Conservation (phyloP, 805 yeast species). For the Teunomyces pallodes region DNA sequence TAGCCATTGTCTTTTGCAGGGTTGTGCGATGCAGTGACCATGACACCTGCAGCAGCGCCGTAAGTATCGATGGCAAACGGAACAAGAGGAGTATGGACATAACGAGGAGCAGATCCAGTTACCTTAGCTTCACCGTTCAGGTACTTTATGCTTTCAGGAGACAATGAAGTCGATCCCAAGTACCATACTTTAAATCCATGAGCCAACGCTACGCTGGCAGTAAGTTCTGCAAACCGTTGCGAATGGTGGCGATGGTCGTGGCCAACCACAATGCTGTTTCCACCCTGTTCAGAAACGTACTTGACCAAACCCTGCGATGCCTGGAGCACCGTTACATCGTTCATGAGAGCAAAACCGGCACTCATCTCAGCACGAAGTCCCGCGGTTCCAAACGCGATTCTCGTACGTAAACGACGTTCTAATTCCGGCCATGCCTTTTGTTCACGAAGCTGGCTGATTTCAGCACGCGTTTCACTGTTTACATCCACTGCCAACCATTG, state of each 20-base stretch:
- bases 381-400: conserved; percentile 90
- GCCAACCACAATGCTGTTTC: conserved; percentile 65
- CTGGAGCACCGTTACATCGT: conserved; percentile 82
- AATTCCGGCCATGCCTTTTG: conserved; percentile 42
- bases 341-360: conserved; percentile 88
- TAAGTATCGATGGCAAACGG: conserved; percentile 76
- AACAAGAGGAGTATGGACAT: conserved; percentile 85
- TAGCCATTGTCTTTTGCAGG: conserved; percentile 89
- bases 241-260: conserved; percentile 91
- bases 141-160: conserved; percentile 23
- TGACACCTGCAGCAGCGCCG: conserved; percentile 75
- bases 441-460: conserved; percentile 48
- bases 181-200: conserved; percentile 70
- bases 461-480: conserved; percentile 49
- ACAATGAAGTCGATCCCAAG: conserved; percentile 42
- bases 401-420: conserved; percentile 47
- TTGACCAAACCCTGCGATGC: conserved; percentile 80
- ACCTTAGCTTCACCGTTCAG: conserved; percentile 4
- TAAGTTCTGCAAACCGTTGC: conserved; percentile 68
- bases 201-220: conserved; percentile 69
- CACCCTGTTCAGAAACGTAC: conserved; percentile 35
- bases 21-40: conserved; percentile 90
- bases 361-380: conserved; percentile 87
- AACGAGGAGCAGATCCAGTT: conserved; percentile 1
- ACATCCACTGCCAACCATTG: conserved; percentile 38